phyloP scores from a whole-genome alignment of 805 yeast species.

The Yamadazyma phyllophila region DNA sequence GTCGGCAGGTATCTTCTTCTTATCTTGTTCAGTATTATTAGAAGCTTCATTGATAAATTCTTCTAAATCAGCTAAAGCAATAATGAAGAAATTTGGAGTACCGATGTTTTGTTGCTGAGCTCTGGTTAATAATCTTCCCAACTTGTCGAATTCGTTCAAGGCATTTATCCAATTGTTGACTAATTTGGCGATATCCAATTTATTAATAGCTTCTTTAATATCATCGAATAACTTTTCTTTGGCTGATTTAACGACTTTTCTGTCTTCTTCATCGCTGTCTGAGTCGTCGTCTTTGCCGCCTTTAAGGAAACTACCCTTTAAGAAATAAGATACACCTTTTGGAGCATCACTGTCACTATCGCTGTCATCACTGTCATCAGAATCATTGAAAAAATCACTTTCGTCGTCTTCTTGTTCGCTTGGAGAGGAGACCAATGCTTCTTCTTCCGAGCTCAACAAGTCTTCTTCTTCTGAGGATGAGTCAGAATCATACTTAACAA shows the following conservation, averaged over 20 bases:
- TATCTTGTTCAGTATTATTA: conserved; percentile 45
- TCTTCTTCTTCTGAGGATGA: conserved; percentile 54
- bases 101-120: conserved; percentile 74
- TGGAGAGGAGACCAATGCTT: conserved; percentile 46
- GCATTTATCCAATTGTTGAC: conserved; percentile 78
- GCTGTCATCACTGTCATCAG: conserved; percentile 23
- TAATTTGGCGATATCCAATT: conserved; percentile 66
- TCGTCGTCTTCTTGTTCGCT: conserved; percentile 36
- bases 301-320: conserved; percentile 49
- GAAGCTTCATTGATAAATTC: conserved; percentile 56
- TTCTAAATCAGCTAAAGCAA: conserved; percentile 69
- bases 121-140: conserved; percentile 63
- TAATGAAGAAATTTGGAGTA: conserved; percentile 70
- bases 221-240: conserved; percentile 91
- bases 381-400: conserved; percentile 15
- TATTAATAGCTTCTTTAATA: conserved; percentile 62
- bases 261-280: conserved; percentile 65
- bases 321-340: conserved; percentile 53
- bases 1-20: conserved; percentile 75
- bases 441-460: conserved; percentile 49
- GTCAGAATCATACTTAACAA: conserved; percentile 61
- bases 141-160: conserved; percentile 73
- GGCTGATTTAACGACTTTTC: conserved; percentile 87
- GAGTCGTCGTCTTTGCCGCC: conserved; percentile 38
- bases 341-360: conserved; percentile 34